Conservation (phyloP, 331 rosid species). For the Dryas integrifolia region DNA sequence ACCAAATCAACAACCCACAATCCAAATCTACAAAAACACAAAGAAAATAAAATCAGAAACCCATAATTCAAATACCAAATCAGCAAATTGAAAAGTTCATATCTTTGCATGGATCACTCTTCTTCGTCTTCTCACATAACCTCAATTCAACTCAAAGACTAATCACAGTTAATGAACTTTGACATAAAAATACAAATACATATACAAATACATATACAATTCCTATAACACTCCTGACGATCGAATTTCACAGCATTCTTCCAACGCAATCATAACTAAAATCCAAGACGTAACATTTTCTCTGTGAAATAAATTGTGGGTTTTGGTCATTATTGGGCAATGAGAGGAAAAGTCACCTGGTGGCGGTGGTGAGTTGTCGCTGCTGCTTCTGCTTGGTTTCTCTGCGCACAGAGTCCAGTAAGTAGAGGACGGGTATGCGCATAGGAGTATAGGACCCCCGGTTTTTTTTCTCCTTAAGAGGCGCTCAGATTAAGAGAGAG, state of each 20-base stretch:
- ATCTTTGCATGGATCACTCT: conserved; percentile 22
- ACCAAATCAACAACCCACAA: conserved; percentile 30
- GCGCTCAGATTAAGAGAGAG: no score
- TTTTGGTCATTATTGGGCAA: background rate
- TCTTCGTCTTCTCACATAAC: background rate
- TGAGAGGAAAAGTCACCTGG: conserved; percentile 10
- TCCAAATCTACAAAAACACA: conserved; percentile 16
- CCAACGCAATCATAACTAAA: background rate
- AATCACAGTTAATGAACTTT: background rate
- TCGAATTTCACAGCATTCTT: background rate
- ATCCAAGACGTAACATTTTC: conserved; percentile 13
- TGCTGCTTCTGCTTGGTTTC: background rate
- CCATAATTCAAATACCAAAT: conserved; percentile 3
- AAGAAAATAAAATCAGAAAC: conserved; percentile 8
- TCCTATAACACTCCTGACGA: background rate
- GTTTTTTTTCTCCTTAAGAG: no score
- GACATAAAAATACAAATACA: background rate
- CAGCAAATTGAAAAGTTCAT: background rate
- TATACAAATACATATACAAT: background rate
- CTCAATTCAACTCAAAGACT: conserved; percentile 4
- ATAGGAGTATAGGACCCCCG: no score
- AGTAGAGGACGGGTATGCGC: background rate
- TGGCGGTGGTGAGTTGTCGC: background rate
- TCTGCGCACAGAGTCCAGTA: background rate
- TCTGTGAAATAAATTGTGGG: background rate